phyloP scores from a whole-genome alignment of 2,329 filamentous ascomycete species.

The Talaromyces sp. region DNA sequence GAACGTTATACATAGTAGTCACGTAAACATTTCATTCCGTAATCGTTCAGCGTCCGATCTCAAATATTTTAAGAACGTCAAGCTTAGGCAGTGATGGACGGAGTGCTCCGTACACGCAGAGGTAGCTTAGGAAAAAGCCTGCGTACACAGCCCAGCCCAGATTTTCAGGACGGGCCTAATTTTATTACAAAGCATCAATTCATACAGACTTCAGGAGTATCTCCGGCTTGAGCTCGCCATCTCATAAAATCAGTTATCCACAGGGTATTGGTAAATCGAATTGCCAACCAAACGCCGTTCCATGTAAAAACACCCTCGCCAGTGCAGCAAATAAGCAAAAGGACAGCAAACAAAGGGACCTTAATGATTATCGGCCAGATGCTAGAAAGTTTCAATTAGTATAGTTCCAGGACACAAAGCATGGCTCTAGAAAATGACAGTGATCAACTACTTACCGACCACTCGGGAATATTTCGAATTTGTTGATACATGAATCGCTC shows the following conservation, averaged over 20 bases:
- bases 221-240: not conserved
- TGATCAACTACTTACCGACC: constrained; percentile 70
- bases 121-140: too few species aligned
- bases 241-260: constrained; percentile 8
- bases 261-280: constrained; percentile 24
- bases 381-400: constrained; percentile 28
- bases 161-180: too few species aligned
- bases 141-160: too few species aligned
- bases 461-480: constrained; percentile 89
- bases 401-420: too few species aligned
- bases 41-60: too few species aligned
- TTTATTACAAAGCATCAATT: too few species aligned
- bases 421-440: too few species aligned
- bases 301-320: constrained; percentile 17
- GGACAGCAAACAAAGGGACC: not conserved
- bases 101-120: too few species aligned
- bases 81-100: too few species aligned
- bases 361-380: constrained; percentile 43
- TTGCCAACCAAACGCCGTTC: constrained; percentile 19
- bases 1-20: too few species aligned
- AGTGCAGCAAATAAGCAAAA: not conserved
- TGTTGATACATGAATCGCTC: constrained; percentile 95
- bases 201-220: constrained; percentile 5
- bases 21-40: too few species aligned
- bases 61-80: too few species aligned